A percentile compares a stretch with the other conserved stretches of the same genome.
Conservation (phyloP, 495 filamentous ascomycete genomes). For the Talaromyces proteolyticus region DNA sequence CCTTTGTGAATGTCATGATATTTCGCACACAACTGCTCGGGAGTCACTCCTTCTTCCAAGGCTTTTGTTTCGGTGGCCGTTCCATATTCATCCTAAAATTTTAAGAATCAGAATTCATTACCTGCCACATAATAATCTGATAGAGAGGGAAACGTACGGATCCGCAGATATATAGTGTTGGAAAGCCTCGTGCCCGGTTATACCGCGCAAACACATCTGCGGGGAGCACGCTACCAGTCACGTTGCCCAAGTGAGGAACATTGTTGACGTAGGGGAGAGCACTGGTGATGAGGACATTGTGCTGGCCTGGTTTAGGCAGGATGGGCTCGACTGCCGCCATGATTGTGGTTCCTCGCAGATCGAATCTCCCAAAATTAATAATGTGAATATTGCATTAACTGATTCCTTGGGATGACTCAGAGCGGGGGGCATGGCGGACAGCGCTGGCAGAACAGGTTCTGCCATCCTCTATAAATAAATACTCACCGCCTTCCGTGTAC, state of each 20-base stretch:
- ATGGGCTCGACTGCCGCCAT: constrained; percentile 3
- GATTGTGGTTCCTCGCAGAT: neutral
- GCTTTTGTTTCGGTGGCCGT: constrained; percentile 86
- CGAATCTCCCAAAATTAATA: too few species aligned
- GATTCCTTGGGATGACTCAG: neutral
- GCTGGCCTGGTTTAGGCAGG: constrained; percentile 17
- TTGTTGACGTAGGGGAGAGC: constrained; percentile 92
- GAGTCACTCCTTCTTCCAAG: constrained; percentile 59
- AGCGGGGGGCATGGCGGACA: neutral
- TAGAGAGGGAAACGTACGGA: constrained; percentile 7
- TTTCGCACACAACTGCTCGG: constrained; percentile 74
- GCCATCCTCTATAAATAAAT: too few species aligned
- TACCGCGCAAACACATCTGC: constrained; percentile 72
- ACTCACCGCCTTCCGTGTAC: neutral
- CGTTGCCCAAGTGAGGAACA: constrained; percentile 91
- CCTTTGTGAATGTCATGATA: constrained; percentile 79
- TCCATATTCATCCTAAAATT: constrained; percentile 65
- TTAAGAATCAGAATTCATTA: constrained; percentile 61
- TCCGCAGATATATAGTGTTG: constrained; percentile 38
- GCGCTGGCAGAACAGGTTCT: too few species aligned
- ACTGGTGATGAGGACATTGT: constrained; percentile 46
- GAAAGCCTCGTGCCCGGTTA: constrained; percentile 51
- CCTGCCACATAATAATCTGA: constrained; percentile 33
- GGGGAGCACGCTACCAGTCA: constrained; percentile 82
- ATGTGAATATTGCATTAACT: too few species aligned